Base-by-base conservation (phyloP, 768 basidiomycete genomes). In the Trametes coccinea region DNA sequence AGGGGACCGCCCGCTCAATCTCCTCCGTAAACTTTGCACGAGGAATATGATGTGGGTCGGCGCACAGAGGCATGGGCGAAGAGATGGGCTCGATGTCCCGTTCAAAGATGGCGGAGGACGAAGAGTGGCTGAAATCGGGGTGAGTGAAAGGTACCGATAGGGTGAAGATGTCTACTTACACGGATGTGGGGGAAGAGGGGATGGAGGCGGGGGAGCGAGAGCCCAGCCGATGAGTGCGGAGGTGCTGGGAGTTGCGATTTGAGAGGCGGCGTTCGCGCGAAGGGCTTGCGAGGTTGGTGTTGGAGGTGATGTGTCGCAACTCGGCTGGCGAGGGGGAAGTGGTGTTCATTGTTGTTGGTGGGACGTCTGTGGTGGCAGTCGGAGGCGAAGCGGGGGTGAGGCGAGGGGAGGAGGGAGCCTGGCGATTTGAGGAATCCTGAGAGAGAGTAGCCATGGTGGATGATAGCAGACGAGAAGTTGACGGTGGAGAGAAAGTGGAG, bases 21-120 rank as follows among this genome's bases (percentile, higher is more conserved):
- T 86, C 82, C 60, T 90, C 90, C 0, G 88, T 88, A 37, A 79
- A 79, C 72, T 89, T 89, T 17, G 86, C 84, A 43, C 90, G 82
- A 0, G 90, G 83, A 53, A 85, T 88, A 31, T 87, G 83, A 71
- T 92, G 91, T 0, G 91, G 90, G 69, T 91, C 87, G 56, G 68
- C 66, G 57, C 55, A 71, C 72, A 60, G 80, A 74, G 27, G 74
- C 73, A 51, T 74, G 72, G 66, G 78, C 58, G 74, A 61, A 69
- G 81, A 37, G 75, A 81, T 66, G 71, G 87, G 87, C 66, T 94
- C 93, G 64, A 95, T 93, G 72, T 95, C 93, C 39, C 93, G 85
- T 74, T 95, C 93, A 62, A 95, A 95, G 59, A 95, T 95, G 40
- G 93, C 92, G 0, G 92, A 93, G 0, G 90, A 91, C 0, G 90